phyloP scores from a whole-genome alignment of 257 asterid species.

The Nicotiana otophora region DNA sequence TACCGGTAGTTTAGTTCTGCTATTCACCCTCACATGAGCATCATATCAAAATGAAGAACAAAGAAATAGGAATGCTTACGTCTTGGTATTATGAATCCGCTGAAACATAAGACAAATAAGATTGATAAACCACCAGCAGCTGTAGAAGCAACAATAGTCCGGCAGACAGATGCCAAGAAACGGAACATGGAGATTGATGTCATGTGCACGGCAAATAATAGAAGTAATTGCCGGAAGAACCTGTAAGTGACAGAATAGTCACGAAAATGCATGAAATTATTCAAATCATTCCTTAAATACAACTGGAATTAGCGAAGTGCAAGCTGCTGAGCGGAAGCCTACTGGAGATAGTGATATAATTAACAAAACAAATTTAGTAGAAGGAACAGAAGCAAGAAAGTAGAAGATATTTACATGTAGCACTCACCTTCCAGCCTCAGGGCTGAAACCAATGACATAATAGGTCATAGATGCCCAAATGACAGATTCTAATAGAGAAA shows the following conservation, averaged over 20 bases:
- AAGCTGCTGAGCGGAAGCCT: neutral
- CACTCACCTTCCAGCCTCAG: constrained; percentile 58
- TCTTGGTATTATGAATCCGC: constrained; percentile 62
- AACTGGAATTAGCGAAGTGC: neutral
- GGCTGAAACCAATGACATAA: constrained; percentile 44
- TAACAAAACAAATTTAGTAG: neutral
- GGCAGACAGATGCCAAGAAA: constrained; percentile 54
- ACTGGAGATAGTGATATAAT: neutral
- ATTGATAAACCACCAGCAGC: constrained; percentile 39
- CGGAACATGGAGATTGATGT: constrained; percentile 54
- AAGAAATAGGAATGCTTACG: constrained; percentile 29
- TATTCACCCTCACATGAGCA: neutral
- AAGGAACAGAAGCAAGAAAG: neutral
- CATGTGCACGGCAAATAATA: constrained; percentile 49
- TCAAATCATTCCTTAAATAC: neutral
- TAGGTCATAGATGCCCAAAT: constrained; percentile 57
- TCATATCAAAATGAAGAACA: constrained; percentile 2
- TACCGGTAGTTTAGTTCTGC: neutral
- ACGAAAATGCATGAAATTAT: constrained; percentile 1
- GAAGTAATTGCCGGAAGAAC: constrained; percentile 50
- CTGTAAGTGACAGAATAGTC: constrained; percentile 24
- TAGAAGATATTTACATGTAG: neutral
- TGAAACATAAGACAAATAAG: constrained; percentile 33
- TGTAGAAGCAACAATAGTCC: constrained; percentile 38
- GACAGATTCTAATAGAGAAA: constrained; percentile 37